phyloP scores from a whole-genome alignment of 2,329 filamentous ascomycete species.

The Botrytis medusae region DNA sequence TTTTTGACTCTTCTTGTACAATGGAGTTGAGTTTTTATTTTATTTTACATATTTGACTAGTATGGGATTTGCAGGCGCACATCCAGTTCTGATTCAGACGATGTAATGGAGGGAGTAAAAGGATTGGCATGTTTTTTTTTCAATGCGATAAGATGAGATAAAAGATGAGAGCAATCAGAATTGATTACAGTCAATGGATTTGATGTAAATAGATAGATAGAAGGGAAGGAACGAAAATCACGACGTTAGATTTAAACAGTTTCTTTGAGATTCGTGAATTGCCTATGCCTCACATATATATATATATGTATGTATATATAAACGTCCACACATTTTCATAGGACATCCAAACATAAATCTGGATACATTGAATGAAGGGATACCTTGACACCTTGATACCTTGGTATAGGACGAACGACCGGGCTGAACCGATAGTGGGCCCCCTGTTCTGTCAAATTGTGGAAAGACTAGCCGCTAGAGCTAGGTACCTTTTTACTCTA shows the following conservation, averaged over 20 bases:
- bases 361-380: background rate
- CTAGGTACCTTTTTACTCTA: background rate
- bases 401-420: background rate
- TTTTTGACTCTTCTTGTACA: conserved; percentile 22
- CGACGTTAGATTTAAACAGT: background rate
- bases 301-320: background rate
- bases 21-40: conserved; percentile 10
- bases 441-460: background rate
- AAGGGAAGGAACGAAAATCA: background rate
- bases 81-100: conserved; percentile 9
- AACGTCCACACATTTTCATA: background rate
- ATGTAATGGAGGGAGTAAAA: conserved; percentile 16
- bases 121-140: conserved; percentile 17
- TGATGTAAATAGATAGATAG: conserved; percentile 19
- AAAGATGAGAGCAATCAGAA: conserved; percentile 13
- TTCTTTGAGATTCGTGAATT: background rate
- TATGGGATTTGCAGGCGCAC: conserved; percentile 20
- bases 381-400: too few species aligned
- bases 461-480: conserved; percentile 2
- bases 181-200: conserved; percentile 11
- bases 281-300: background rate
- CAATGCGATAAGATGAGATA: conserved; percentile 16
- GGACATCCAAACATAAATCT: background rate
- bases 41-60: conserved; percentile 13
- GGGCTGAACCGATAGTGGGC: conserved; percentile 1